Conservation (phyloP, 1,284 basidiomycete species). For the Porogramme epimiltina region DNA sequence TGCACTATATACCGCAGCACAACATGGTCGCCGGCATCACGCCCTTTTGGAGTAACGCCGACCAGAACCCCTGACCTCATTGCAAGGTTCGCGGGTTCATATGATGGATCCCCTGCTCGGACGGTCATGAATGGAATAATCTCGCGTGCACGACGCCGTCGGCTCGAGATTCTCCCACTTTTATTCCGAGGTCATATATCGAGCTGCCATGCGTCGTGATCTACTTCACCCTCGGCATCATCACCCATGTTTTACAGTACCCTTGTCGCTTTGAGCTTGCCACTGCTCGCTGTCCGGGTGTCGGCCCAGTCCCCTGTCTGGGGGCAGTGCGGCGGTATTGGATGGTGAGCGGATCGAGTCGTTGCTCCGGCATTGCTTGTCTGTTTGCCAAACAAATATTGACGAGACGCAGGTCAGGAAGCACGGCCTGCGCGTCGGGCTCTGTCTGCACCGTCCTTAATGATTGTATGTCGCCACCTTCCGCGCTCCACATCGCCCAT, state of each 20-base stretch:
- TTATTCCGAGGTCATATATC: slow-evolving; percentile 20
- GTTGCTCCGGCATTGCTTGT: neutral
- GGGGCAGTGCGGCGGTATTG: slow-evolving; percentile 51
- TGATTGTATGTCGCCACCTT: slow-evolving; percentile 36
- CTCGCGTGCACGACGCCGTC: slow-evolving; percentile 13
- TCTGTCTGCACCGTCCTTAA: slow-evolving; percentile 46
- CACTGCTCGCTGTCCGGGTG: slow-evolving; percentile 11
- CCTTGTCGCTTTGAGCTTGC: slow-evolving; percentile 13
- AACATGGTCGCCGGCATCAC: too few species aligned
- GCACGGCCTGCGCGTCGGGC: slow-evolving; percentile 47
- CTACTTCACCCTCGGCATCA: neutral
- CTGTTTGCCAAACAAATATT: neutral
- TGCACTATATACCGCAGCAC: too few species aligned
- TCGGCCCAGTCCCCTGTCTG: slow-evolving; percentile 44
- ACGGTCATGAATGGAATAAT: slow-evolving; percentile 14
- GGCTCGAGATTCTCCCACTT: slow-evolving; percentile 18
- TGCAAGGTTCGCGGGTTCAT: slow-evolving; percentile 4
- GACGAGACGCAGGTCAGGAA: slow-evolving; percentile 39
- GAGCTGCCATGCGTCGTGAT: neutral
- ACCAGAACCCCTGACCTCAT: too few species aligned
- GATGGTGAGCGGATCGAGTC: slow-evolving; percentile 38
- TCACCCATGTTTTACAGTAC: slow-evolving; percentile 13
- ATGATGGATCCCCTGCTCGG: neutral
- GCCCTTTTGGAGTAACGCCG: too few species aligned
- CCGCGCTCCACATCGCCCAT: neutral